Evolutionary conservation across 2,329 filamentous ascomycete genomes (phyloP).

Genomic region (Colletotrichum abscissum): DNA sequence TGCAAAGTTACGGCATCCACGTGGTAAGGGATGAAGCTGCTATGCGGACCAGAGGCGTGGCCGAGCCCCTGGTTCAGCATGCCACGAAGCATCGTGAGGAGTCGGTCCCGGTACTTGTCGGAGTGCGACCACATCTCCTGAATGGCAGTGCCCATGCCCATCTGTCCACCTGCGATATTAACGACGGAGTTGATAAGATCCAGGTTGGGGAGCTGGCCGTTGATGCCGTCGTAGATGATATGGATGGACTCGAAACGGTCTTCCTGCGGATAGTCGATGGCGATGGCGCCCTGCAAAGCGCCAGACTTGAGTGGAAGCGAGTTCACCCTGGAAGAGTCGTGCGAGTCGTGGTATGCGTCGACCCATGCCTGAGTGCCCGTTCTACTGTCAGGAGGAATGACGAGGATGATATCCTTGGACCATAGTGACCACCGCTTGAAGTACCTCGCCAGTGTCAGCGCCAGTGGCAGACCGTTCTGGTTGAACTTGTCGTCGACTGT

Average conservation of each 20-base stretch:
- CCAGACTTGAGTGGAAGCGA: constrained; percentile 90
- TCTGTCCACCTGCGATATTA: constrained; percentile 87
- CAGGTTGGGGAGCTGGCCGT: constrained; percentile 94
- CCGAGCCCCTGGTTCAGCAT: constrained; percentile 94
- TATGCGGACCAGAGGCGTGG: constrained; percentile 90
- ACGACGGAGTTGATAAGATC: constrained; percentile 96
- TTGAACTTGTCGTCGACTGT: constrained; percentile 85
- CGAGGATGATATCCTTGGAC: constrained; percentile 97
- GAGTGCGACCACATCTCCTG: constrained; percentile 86
- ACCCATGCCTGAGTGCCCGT: constrained; percentile 97
- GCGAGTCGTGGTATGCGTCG: constrained; percentile 94
- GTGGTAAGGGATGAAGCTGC: constrained; percentile 96
- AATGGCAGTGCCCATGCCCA: constrained; percentile 86
- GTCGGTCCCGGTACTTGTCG: constrained; percentile 82
- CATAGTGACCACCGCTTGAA: constrained; percentile 98
- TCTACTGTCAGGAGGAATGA: constrained; percentile 89
- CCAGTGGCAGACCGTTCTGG: constrained; percentile 86
- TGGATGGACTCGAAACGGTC: constrained; percentile 88
- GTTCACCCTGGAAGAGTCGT: constrained; percentile 76
- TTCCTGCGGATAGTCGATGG: constrained; percentile 91
- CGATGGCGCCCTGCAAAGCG: constrained; percentile 90
- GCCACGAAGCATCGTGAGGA: constrained; percentile 89
- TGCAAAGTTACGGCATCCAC: constrained; percentile 95
- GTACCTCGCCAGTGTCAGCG: constrained; percentile 89
- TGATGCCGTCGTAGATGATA: constrained; percentile 93